Conservation (phyloP, 495 filamentous ascomycete species). For the Cenococcum geophilum region DNA sequence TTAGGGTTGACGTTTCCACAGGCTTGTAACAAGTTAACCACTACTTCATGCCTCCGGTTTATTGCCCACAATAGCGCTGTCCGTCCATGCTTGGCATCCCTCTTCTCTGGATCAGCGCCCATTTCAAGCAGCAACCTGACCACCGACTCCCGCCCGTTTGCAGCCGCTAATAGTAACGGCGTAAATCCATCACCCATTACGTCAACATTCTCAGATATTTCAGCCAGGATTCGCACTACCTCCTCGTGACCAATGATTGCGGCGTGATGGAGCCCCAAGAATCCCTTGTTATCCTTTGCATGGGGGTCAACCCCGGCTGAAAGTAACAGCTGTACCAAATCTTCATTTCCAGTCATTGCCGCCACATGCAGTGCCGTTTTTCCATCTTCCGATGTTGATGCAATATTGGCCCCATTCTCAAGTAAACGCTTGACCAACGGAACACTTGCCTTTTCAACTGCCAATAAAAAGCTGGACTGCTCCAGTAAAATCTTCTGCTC, state of each 20-base stretch:
- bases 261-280: background rate
- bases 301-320: background rate
- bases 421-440: background rate
- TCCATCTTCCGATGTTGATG: background rate
- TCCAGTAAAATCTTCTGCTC: slow-evolving; percentile 13
- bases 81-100: background rate
- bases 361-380: slow-evolving; percentile 11
- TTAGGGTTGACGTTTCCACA: background rate
- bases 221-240: background rate
- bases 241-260: background rate
- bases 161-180: background rate
- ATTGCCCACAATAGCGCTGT: background rate
- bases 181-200: background rate
- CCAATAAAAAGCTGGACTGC: slow-evolving; percentile 4
- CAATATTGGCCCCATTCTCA: slow-evolving; percentile 6
- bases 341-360: slow-evolving; percentile 8
- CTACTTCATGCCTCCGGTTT: background rate
- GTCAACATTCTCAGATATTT: background rate
- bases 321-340: slow-evolving; percentile 7
- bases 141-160: background rate
- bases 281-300: background rate
- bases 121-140: background rate
- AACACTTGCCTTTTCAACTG: slow-evolving; percentile 4
- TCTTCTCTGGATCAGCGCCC: background rate
- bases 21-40: background rate